Conservation (phyloP, 1,139 yeast genomes). For the Hanseniaspora uvarum region DNA sequence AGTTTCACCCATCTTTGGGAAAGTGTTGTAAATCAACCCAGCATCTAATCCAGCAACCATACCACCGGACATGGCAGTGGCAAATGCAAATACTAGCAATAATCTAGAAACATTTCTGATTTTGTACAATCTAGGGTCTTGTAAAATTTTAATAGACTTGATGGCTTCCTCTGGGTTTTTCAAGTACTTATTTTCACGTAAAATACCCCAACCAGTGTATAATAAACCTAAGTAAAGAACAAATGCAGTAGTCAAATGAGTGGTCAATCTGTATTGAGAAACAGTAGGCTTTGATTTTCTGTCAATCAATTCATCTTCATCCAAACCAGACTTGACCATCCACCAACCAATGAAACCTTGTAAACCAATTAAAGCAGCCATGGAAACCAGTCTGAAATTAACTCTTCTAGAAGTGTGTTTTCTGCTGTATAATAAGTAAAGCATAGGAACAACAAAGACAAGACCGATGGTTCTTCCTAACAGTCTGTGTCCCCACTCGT, state of each 20-base stretch:
- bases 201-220: conserved; percentile 76
- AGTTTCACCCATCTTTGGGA: conserved; percentile 88
- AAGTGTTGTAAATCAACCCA: conserved; percentile 87
- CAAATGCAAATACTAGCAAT: conserved; percentile 57
- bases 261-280: conserved; percentile 85
- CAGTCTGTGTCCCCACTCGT: conserved; percentile 97
- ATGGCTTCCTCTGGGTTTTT: conserved; percentile 48
- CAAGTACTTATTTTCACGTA: conserved; percentile 65
- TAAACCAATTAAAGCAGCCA: conserved; percentile 69
- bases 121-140: conserved; percentile 48
- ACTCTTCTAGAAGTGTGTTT: conserved; percentile 61
- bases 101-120: conserved; percentile 48
- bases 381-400: conserved; percentile 56
- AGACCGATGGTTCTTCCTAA: conserved; percentile 87
- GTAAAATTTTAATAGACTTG: conserved; percentile 42
- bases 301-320: conserved; percentile 65
- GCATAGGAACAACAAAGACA: conserved; percentile 72
- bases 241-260: conserved; percentile 92
- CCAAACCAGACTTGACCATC: conserved; percentile 97
- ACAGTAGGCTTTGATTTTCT: conserved; percentile 89
- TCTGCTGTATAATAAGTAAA: conserved; percentile 56
- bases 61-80: conserved; percentile 94
- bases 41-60: conserved; percentile 98
- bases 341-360: conserved; percentile 99
- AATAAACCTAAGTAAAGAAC: conserved; percentile 77